A percentile compares a stretch with the other conserved stretches of the same genome.
These are phyloP conservation scores for Aureobasidium melanogenum DNA, from an alignment of 2,329 filamentous ascomycete species.

Conservation along the genomic window DNA sequence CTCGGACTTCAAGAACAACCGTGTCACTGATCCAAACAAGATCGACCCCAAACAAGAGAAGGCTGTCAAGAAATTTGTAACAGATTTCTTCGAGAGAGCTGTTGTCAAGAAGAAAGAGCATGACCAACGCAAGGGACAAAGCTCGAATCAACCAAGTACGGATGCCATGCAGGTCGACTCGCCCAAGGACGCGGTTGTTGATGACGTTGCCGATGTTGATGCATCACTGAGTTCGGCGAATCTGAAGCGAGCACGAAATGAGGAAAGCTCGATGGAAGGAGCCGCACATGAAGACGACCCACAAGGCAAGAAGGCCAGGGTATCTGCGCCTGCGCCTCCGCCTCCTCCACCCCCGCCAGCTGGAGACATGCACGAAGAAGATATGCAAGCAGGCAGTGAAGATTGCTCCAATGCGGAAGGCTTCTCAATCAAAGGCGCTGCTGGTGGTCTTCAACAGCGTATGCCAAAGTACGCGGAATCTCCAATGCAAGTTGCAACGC, in stretches of 20 bases:
- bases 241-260: conserved; percentile 21
- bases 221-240: conserved; percentile 14
- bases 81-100: conserved; percentile 79
- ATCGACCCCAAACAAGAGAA: conserved; percentile 63
- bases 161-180: conserved; percentile 23
- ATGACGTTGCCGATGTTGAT: conserved; percentile 13
- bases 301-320: conserved; percentile 23
- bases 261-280: conserved; percentile 21
- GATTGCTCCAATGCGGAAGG: conserved; percentile 18
- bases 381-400: neutral
- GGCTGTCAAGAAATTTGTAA: conserved; percentile 75
- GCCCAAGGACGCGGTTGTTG: conserved; percentile 20
- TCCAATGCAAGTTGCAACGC: conserved; percentile 38
- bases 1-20: conserved; percentile 82
- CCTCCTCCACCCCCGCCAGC: conserved; percentile 33
- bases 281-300: conserved; percentile 27
- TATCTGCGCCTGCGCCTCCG: conserved; percentile 23
- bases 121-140: conserved; percentile 55
- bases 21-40: conserved; percentile 72
- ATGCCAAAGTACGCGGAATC: conserved; percentile 11
- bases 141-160: conserved; percentile 30
- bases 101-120: conserved; percentile 64
- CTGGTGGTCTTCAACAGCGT: conserved; percentile 14
- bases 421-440: conserved; percentile 21
- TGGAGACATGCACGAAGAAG: conserved; percentile 10